These are phyloP conservation scores for Cutaneotrichosporon sp. DNA, from an alignment of 1,284 basidiomycete genomes.

Conservation along the genomic window DNA sequence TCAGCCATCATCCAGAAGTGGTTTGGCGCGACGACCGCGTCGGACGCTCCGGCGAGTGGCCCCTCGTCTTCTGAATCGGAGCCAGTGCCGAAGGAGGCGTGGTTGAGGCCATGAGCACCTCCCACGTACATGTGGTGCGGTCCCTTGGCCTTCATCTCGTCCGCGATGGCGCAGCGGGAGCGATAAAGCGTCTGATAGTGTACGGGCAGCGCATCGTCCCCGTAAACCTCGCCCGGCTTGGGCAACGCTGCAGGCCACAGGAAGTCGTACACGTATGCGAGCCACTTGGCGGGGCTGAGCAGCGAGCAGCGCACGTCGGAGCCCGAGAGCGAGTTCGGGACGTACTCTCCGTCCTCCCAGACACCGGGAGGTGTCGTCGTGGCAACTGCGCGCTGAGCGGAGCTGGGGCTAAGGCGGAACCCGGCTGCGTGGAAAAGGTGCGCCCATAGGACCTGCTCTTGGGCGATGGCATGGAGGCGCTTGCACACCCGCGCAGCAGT, in stretches of 20 bases:
- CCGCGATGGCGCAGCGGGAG: slow-evolving; percentile 17
- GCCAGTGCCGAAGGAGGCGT: too few species aligned
- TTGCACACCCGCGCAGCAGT: slow-evolving; percentile 18
- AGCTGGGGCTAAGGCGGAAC: slow-evolving; percentile 12
- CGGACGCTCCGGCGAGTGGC: background rate
- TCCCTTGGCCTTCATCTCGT: slow-evolving; percentile 6
- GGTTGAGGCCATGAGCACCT: too few species aligned
- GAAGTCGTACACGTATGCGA: background rate
- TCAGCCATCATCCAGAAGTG: slow-evolving; percentile 8
- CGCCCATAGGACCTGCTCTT: slow-evolving; percentile 30
- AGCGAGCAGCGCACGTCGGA: too few species aligned
- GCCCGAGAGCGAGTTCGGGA: too few species aligned
- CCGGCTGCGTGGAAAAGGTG: slow-evolving; percentile 20
- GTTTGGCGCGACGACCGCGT: slow-evolving; percentile 4
- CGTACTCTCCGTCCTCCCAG: slow-evolving; percentile 19
- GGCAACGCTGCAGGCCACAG: background rate
- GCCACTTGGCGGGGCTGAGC: background rate
- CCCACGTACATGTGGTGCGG: slow-evolving; percentile 8
- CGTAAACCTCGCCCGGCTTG: background rate
- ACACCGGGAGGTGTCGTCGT: slow-evolving; percentile 16
- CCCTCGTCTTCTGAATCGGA: background rate
- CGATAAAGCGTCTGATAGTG: slow-evolving; percentile 39
- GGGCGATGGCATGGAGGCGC: slow-evolving; percentile 24
- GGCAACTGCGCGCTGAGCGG: slow-evolving; percentile 7
- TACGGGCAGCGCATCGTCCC: slow-evolving; percentile 19